These are phyloP conservation scores for Tetrahymena elliotti DNA, from an alignment of 73 alveolate genomes.

Conservation along the genomic window DNA sequence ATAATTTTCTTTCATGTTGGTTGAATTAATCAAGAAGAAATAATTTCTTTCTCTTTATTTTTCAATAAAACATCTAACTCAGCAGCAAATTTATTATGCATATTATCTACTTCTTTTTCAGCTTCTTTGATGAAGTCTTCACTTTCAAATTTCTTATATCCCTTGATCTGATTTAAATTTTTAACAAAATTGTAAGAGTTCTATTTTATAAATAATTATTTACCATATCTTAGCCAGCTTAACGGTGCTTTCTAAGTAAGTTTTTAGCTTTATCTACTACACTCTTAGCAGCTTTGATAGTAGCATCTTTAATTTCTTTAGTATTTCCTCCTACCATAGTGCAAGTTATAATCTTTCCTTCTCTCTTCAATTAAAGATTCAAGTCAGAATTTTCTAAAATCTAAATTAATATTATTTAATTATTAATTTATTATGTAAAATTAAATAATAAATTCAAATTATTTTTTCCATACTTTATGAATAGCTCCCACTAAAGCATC, in stretches of 20 bases:
- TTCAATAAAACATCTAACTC: background rate
- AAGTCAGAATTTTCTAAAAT: background rate
- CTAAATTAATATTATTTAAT: background rate
- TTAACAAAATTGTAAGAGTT: background rate
- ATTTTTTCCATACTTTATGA: background rate
- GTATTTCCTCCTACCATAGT: background rate
- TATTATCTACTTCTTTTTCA: background rate
- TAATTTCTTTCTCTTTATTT: background rate
- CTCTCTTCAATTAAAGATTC: background rate
- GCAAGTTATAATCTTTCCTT: background rate
- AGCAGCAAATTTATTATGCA: background rate
- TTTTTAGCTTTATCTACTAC: background rate
- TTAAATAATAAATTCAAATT: too few relatives aligned
- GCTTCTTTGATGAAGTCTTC: background rate
- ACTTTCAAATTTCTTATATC: background rate
- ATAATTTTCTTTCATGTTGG: background rate
- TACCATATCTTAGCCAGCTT: background rate
- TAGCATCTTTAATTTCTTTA: background rate
- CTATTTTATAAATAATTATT: too few relatives aligned
- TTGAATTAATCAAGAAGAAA: background rate
- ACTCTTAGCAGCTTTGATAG: background rate
- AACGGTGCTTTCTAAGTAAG: background rate
- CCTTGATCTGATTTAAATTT: background rate
- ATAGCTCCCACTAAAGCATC: background rate
- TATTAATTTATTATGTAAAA: too few relatives aligned